phyloP scores from a whole-genome alignment of 192 early-diverging fungal genomes.

The Coemansia sp. region DNA sequence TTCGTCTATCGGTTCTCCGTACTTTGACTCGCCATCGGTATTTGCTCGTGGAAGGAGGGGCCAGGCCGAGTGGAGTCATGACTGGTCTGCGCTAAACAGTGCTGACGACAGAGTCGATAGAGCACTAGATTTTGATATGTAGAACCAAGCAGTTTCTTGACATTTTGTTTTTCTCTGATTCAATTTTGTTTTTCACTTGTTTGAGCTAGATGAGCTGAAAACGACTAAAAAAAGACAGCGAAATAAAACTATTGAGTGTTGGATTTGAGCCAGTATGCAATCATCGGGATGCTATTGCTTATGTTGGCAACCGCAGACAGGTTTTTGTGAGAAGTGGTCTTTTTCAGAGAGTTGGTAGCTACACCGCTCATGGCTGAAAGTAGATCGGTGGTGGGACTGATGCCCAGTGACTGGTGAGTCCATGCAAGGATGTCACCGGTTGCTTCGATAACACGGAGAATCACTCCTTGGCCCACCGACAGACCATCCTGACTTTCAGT shows the following conservation, averaged over 20 bases:
- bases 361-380: conserved; percentile 18
- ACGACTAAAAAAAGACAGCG: too few species aligned
- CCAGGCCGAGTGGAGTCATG: conserved; percentile 35
- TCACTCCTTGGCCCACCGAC: conserved; percentile 17
- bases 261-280: conserved; percentile 24
- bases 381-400: conserved; percentile 8
- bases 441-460: conserved; percentile 26
- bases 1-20: conserved; percentile 28
- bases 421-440: conserved; percentile 25
- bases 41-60: conserved; percentile 25
- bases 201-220: too few species aligned
- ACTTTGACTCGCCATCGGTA: conserved; percentile 47
- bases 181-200: neutral
- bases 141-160: too few species aligned
- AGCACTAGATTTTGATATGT: conserved; percentile 43
- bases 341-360: conserved; percentile 3
- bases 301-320: conserved; percentile 32
- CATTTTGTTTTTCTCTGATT: neutral
- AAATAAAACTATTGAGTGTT: conserved; percentile 4
- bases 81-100: conserved; percentile 43
- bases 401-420: conserved; percentile 29
- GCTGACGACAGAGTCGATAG: conserved; percentile 53
- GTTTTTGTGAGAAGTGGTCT: conserved; percentile 8
- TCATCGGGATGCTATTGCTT: conserved; percentile 38
- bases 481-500: neutral